Percentiles rank a stretch among this genome's conserved stretches.
These are phyloP conservation scores for Vitis hybrid DNA, from an alignment of 177 flowering plant species.

Conservation along the genomic window DNA sequence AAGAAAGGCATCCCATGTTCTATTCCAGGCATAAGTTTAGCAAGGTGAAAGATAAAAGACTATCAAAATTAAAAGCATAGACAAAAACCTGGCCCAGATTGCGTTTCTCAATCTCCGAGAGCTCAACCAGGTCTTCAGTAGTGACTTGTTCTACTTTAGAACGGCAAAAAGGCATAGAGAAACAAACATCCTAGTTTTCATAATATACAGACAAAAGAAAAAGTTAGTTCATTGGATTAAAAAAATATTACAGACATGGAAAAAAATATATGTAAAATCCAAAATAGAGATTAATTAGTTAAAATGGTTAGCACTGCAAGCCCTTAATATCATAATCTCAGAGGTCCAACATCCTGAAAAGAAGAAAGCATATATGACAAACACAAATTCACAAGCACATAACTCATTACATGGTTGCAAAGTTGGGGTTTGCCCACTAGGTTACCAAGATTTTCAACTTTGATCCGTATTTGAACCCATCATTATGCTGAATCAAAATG, in stretches of 20 bases:
- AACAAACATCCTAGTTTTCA: conserved; percentile 59
- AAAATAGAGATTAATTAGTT: neutral
- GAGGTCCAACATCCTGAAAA: too few species aligned
- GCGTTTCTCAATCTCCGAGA: conserved; percentile 82
- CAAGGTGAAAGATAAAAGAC: neutral
- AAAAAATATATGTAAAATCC: conserved; percentile 6
- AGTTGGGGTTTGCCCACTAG: too few species aligned
- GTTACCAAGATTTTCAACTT: too few species aligned
- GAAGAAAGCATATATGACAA: neutral
- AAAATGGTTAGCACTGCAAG: too few species aligned
- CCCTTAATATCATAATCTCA: too few species aligned
- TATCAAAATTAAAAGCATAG: conserved; percentile 5
- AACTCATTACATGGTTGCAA: too few species aligned
- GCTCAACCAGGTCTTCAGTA: conserved; percentile 84
- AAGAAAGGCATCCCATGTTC: neutral
- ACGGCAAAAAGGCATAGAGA: conserved; percentile 85
- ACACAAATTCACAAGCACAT: neutral
- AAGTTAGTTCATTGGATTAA: neutral
- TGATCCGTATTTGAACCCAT: too few species aligned
- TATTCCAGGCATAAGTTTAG: neutral
- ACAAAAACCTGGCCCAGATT: conserved; percentile 77
- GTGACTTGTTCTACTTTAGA: conserved; percentile 69
- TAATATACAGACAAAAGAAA: neutral
- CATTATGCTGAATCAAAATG: too few species aligned
- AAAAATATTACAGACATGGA: neutral